Conservation (phyloP, 1,139 yeast species). For the Torulaspora globosa region DNA sequence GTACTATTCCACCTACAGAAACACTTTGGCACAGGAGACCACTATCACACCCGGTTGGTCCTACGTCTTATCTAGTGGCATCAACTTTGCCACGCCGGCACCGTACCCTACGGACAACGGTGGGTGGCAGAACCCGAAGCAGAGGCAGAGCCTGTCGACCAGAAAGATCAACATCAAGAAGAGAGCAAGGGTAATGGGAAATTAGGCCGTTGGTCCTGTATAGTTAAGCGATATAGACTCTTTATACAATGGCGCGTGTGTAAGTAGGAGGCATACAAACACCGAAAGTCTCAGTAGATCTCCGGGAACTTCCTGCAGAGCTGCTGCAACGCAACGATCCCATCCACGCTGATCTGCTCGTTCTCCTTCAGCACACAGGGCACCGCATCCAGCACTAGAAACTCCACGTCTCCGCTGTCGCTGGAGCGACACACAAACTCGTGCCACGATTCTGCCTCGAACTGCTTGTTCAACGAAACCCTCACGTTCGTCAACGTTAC, state of each 20-base stretch:
- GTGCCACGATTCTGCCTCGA: constrained; percentile 33
- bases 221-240: constrained; percentile 4
- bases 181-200: not conserved
- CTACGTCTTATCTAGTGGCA: constrained; percentile 58
- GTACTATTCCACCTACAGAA: constrained; percentile 44
- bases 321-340: constrained; percentile 34
- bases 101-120: constrained; percentile 57
- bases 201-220: not conserved
- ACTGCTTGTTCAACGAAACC: constrained; percentile 27
- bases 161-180: constrained; percentile 27
- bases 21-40: constrained; percentile 48
- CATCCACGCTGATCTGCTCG: constrained; percentile 33
- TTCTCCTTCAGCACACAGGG: constrained; percentile 28
- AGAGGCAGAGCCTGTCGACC: constrained; percentile 39
- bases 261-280: not conserved
- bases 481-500: constrained; percentile 31
- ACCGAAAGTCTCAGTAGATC: constrained; percentile 20
- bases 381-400: constrained; percentile 34
- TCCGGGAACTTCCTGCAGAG: constrained; percentile 33
- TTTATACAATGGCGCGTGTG: not conserved
- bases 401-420: constrained; percentile 36
- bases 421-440: constrained; percentile 36
- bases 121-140: constrained; percentile 45
- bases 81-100: constrained; percentile 66
- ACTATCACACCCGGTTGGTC: constrained; percentile 84